These are phyloP conservation scores for Musa itinerans DNA, from an alignment of 176 grass and related monocot genomes.

Conservation along the genomic window DNA sequence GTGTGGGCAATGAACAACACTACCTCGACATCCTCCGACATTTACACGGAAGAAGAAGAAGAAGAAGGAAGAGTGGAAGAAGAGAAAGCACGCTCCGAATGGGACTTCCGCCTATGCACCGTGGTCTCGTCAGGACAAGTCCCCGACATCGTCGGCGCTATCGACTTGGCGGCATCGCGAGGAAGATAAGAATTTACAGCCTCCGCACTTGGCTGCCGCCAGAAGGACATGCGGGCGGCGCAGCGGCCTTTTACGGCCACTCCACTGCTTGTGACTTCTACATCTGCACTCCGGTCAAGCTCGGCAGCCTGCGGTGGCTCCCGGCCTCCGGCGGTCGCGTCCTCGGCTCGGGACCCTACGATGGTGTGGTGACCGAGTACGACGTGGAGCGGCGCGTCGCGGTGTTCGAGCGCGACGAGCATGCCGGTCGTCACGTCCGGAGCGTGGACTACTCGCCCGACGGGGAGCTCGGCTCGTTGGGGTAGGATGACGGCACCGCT, in stretches of 20 bases:
- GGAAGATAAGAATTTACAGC: constrained; percentile 61
- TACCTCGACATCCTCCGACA: too few species aligned
- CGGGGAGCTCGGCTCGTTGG: constrained; percentile 45
- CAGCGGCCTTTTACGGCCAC: not conserved
- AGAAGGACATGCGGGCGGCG: not conserved
- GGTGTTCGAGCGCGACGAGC: constrained; percentile 77
- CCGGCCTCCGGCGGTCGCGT: constrained; percentile 1
- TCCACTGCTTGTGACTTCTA: constrained; percentile 22
- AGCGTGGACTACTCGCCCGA: constrained; percentile 55
- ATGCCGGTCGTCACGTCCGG: constrained; percentile 68
- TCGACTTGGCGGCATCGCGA: constrained; percentile 85
- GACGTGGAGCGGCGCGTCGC: constrained; percentile 38
- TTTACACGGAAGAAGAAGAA: too few species aligned
- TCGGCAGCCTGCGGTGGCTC: constrained; percentile 82
- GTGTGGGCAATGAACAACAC: too few species aligned
- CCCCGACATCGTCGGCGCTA: constrained; percentile 52
- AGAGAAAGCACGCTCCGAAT: constrained; percentile 32
- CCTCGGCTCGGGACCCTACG: constrained; percentile 72
- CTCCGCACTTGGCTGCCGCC: constrained; percentile 9
- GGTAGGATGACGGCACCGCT: constrained; percentile 64
- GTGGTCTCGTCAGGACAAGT: constrained; percentile 34
- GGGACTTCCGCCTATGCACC: constrained; percentile 59
- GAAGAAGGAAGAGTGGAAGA: not conserved
- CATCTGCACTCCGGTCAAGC: constrained; percentile 89
- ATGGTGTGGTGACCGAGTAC: constrained; percentile 91